Evolutionary conservation across 371 early-diverging fungal genomes (phyloP).

Genomic region (Mortierella sp.): DNA sequence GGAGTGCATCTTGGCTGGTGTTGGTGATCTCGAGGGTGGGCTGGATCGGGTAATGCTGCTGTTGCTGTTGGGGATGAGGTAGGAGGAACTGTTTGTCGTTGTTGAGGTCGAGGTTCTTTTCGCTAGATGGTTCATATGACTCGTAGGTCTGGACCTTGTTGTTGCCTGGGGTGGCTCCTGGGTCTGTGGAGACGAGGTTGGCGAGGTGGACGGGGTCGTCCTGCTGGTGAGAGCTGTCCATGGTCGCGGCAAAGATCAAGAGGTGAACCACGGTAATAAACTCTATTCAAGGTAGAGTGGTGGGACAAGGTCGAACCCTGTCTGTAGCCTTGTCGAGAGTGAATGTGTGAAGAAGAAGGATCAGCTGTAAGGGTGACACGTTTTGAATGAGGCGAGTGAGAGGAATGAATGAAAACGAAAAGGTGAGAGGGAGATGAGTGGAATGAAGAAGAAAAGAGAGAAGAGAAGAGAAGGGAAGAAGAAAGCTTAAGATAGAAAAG

Average conservation of each 20-base stretch:
- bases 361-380: too few species aligned
- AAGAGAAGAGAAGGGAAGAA: background rate
- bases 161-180: background rate
- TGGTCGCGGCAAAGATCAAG: background rate
- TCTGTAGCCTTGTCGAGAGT: background rate
- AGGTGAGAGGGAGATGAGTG: background rate
- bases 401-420: too few species aligned
- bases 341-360: conserved; percentile 4
- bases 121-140: background rate
- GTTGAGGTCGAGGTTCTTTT: conserved; percentile 17
- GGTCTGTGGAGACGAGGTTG: conserved; percentile 14
- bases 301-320: background rate
- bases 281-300: background rate
- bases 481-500: background rate
- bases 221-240: conserved; percentile 8
- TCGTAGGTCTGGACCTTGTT: conserved; percentile 12
- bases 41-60: background rate
- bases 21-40: background rate
- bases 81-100: conserved; percentile 15
- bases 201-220: conserved; percentile 24
- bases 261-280: background rate
- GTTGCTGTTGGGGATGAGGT: conserved; percentile 20
- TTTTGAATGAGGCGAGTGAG: background rate
- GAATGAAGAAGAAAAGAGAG: background rate
- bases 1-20: background rate